Conservation (phyloP, 768 basidiomycete species). For the Infundibulicybe gibba region DNA sequence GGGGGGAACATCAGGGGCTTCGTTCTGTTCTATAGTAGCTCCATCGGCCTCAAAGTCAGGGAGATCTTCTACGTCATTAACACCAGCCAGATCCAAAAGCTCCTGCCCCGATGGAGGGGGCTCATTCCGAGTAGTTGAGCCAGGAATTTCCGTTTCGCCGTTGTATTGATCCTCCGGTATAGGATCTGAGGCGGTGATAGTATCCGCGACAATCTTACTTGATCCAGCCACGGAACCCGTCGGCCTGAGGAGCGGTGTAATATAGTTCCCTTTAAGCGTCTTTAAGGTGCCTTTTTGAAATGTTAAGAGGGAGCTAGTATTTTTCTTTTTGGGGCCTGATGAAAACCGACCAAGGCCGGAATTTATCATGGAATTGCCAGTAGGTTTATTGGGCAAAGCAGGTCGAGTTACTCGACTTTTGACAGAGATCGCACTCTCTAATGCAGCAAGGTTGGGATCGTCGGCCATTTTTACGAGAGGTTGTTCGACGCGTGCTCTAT, state of each 20-base stretch:
- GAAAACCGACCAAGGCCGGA: conserved; percentile 55
- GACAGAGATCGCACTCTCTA: conserved; percentile 40
- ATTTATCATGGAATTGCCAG: conserved; percentile 17
- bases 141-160: conserved; percentile 6
- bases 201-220: neutral
- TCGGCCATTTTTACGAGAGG: conserved; percentile 54
- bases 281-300: conserved; percentile 48
- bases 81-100: conserved; percentile 48
- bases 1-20: conserved; percentile 10
- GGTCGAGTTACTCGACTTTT: conserved; percentile 42
- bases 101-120: conserved; percentile 36
- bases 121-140: neutral
- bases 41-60: conserved; percentile 57
- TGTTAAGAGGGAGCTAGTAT: conserved; percentile 51
- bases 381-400: conserved; percentile 2
- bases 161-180: conserved; percentile 11
- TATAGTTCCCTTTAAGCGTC: conserved; percentile 44
- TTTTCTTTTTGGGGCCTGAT: conserved; percentile 31
- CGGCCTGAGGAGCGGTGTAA: neutral
- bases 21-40: conserved; percentile 2
- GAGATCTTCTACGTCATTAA: conserved; percentile 32
- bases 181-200: conserved; percentile 1
- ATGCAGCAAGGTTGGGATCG: conserved; percentile 24
- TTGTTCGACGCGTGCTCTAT: conserved; percentile 46
- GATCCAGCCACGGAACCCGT: neutral